Conservation (phyloP, 768 basidiomycete genomes). For the Calocera viscosa region DNA sequence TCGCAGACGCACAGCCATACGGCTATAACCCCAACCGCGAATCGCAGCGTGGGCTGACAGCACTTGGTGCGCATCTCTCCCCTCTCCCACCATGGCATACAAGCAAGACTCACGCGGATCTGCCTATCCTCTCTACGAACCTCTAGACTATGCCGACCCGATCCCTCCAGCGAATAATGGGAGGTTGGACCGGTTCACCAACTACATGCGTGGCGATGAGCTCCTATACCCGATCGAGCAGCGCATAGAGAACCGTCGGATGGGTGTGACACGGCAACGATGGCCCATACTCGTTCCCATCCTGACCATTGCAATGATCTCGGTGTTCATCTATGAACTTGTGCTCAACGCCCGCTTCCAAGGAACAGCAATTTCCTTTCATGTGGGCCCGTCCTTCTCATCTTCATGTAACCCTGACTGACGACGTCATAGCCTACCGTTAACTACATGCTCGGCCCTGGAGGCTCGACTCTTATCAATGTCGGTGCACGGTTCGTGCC, state of each 20-base stretch:
- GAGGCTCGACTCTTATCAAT: slow-evolving; percentile 67
- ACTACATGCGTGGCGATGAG: slow-evolving; percentile 9
- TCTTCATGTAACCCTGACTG: neutral
- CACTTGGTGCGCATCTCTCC: slow-evolving; percentile 1
- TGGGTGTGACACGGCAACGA: slow-evolving; percentile 70
- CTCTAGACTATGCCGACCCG: slow-evolving; percentile 55
- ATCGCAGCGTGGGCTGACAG: slow-evolving; percentile 1
- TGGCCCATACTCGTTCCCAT: slow-evolving; percentile 63
- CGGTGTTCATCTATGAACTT: slow-evolving; percentile 73
- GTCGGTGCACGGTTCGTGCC: slow-evolving; percentile 83
- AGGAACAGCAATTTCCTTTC: slow-evolving; percentile 74
- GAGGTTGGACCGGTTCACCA: slow-evolving; percentile 25
- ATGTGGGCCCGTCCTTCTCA: slow-evolving; percentile 34
- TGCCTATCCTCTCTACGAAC: neutral
- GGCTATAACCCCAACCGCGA: slow-evolving; percentile 3
- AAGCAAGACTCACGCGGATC: slow-evolving; percentile 4
- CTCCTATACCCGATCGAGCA: slow-evolving; percentile 56
- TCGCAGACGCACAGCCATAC: slow-evolving; percentile 7
- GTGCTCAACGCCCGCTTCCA: slow-evolving; percentile 61
- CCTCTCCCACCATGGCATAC: neutral
- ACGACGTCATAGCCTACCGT: slow-evolving; percentile 47
- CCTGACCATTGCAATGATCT: slow-evolving; percentile 53
- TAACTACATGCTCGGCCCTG: slow-evolving; percentile 87
- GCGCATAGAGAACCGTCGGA: slow-evolving; percentile 76
- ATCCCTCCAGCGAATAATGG: slow-evolving; percentile 31